Conservation (phyloP, 2,329 filamentous ascomycete genomes). For the Didymella pomorum region DNA sequence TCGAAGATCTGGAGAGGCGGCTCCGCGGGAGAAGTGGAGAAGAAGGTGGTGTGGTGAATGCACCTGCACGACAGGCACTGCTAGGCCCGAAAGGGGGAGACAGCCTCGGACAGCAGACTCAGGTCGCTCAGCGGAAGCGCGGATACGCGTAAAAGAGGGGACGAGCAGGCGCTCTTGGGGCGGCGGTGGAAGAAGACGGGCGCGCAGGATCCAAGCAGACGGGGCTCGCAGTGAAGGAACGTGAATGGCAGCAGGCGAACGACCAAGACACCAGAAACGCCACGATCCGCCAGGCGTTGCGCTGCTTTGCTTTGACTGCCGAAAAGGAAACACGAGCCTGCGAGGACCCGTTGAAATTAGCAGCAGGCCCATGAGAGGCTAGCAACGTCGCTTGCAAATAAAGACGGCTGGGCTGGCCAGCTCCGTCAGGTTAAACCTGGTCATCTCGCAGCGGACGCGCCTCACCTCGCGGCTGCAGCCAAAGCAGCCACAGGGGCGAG, state of each 20-base stretch:
- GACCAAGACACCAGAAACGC: conserved; percentile 17
- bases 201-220: conserved; percentile 10
- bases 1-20: neutral
- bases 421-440: neutral
- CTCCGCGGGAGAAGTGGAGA: conserved; percentile 8
- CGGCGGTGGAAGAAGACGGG: conserved; percentile 4
- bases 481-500: neutral
- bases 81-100: conserved; percentile 29
- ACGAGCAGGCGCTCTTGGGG: conserved; percentile 32
- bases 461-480: neutral
- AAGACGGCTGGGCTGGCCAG: conserved; percentile 9
- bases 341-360: conserved; percentile 31
- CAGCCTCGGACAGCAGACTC: conserved; percentile 18
- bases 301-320: conserved; percentile 10
- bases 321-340: conserved; percentile 16
- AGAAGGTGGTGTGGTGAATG: conserved; percentile 23
- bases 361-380: conserved; percentile 9
- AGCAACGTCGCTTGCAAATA: conserved; percentile 17
- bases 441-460: neutral
- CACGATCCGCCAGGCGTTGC: conserved; percentile 6
- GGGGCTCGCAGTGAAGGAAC: neutral
- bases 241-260: conserved; percentile 9
- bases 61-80: conserved; percentile 20
- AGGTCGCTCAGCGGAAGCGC: conserved; percentile 8
- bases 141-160: conserved; percentile 31